phyloP scores from a whole-genome alignment of 2,329 filamentous ascomycete species.

The Aspergillus neoniger region DNA sequence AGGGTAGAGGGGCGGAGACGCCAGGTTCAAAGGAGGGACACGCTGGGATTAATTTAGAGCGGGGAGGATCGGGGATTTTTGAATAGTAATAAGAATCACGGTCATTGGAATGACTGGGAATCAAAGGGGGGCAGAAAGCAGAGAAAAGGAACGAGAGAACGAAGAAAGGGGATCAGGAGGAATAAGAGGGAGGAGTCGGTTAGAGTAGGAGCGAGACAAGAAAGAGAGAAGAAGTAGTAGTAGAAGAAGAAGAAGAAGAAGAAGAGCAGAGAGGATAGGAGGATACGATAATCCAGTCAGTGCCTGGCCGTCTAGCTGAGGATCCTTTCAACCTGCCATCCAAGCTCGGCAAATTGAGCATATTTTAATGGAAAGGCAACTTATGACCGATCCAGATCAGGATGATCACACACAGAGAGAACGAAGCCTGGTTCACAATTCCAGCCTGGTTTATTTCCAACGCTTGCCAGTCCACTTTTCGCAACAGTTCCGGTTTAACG shows the following conservation, averaged over 20 bases:
- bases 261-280: background rate
- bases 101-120: background rate
- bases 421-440: background rate
- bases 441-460: background rate
- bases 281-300: background rate
- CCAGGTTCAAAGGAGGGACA: background rate
- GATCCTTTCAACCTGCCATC: constrained; percentile 9
- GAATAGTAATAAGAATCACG: background rate
- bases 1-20: background rate
- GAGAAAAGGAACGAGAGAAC: constrained; percentile 9
- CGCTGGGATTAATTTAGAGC: background rate
- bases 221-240: constrained; percentile 8
- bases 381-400: constrained; percentile 4
- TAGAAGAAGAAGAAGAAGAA: constrained; percentile 19
- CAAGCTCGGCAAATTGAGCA: background rate
- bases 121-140: background rate
- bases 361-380: background rate
- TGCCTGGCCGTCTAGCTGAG: constrained; percentile 1
- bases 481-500: background rate
- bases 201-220: no score
- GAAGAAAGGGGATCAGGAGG: constrained; percentile 27
- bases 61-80: background rate
- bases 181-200: constrained; percentile 6
- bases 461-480: background rate
- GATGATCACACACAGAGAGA: constrained; percentile 1